Evolutionary conservation across 495 filamentous ascomycete genomes (phyloP).

Genomic region (Lasiosphaeria miniovina): DNA sequence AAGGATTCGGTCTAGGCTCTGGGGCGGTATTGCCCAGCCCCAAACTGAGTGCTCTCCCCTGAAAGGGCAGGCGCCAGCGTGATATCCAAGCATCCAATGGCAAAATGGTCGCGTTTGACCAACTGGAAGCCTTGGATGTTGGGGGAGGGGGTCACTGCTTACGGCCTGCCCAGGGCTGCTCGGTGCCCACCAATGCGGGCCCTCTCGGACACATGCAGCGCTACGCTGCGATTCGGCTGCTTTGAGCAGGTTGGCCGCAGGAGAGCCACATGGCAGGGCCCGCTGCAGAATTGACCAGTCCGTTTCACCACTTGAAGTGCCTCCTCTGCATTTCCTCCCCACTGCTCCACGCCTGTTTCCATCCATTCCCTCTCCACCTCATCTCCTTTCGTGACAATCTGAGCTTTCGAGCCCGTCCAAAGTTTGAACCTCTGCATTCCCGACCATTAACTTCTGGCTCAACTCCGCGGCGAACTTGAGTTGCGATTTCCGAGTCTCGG

Average conservation of each 20-base stretch:
- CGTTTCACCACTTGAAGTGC: not conserved
- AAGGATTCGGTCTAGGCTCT: no score
- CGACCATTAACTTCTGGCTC: no score
- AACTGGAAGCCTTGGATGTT: not conserved
- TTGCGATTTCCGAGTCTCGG: not conserved
- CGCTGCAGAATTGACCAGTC: not conserved
- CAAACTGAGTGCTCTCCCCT: no score
- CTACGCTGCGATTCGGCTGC: not conserved
- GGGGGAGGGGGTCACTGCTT: not conserved
- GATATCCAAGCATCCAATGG: no score
- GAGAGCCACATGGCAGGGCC: not conserved
- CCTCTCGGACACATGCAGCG: not conserved
- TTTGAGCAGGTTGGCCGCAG: conserved; percentile 3
- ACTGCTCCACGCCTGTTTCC: not conserved
- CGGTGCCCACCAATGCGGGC: not conserved
- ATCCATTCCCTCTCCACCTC: not conserved
- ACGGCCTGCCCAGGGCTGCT: not conserved
- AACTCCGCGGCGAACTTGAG: not conserved
- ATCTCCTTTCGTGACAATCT: no score
- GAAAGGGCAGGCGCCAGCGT: no score
- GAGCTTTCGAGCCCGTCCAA: no score
- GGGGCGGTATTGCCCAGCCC: no score
- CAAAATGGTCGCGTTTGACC: no score
- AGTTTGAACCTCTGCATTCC: no score
- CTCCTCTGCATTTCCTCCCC: not conserved